A percentile compares a stretch with the other conserved stretches of the same genome.
These are phyloP conservation scores for Pseudocercospora cruenta DNA, from an alignment of 2,329 filamentous ascomycete species.

Conservation along the genomic window DNA sequence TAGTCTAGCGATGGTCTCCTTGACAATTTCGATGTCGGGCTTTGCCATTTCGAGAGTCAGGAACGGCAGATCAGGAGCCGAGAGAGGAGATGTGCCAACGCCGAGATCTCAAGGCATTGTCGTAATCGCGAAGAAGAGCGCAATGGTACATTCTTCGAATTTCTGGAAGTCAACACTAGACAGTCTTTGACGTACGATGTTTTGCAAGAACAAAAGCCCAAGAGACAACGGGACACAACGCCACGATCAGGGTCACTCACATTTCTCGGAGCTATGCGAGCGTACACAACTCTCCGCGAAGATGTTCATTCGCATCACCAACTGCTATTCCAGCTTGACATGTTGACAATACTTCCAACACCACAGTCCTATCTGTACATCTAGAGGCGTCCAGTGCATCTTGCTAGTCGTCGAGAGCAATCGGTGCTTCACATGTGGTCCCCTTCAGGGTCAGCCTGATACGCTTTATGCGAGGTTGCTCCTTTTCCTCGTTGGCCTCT, in stretches of 20 bases:
- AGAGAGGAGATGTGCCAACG: neutral
- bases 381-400: too few relatives aligned
- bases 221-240: neutral
- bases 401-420: too few relatives aligned
- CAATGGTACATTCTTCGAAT: neutral
- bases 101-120: neutral
- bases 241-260: neutral
- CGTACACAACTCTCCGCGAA: neutral
- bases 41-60: neutral
- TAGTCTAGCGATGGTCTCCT: neutral
- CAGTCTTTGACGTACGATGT: neutral
- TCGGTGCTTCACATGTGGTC: too few relatives aligned
- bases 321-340: too few relatives aligned
- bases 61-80: neutral
- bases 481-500: too few relatives aligned
- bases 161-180: neutral
- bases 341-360: too few relatives aligned
- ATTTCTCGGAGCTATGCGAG: neutral
- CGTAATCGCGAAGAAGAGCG: neutral
- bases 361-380: too few relatives aligned
- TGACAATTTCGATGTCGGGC: neutral
- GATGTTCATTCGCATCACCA: neutral
- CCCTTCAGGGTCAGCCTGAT: too few relatives aligned
- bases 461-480: too few relatives aligned
- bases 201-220: neutral